A percentile compares a stretch with the other conserved stretches of the same genome.
Conservation (phyloP, 2,329 filamentous ascomycete genomes). For the Thelonectria discophora region DNA sequence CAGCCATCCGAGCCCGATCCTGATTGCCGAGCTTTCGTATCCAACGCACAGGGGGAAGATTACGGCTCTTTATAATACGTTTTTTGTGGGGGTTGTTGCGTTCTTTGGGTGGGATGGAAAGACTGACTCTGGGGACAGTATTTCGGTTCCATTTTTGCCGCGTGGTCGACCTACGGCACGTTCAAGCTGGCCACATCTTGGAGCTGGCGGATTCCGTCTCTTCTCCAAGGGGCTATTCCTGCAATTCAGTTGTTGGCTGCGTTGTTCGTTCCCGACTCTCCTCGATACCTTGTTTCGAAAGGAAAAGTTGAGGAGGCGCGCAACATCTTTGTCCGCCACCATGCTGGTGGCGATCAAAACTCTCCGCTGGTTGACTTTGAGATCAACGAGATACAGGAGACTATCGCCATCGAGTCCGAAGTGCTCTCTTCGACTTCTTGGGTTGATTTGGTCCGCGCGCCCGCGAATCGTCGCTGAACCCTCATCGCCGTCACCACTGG, state of each 20-base stretch:
- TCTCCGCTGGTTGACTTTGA: no score
- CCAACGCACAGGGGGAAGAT: conserved; percentile 47
- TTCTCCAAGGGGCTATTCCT: background rate
- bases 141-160: background rate
- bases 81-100: conserved; percentile 31
- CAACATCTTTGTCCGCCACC: no score
- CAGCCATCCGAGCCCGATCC: conserved; percentile 44
- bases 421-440: no score
- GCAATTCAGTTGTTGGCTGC: background rate
- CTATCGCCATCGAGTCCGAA: no score
- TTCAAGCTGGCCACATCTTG: background rate
- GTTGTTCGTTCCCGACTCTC: conserved; percentile 1
- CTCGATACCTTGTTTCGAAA: background rate
- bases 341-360: no score
- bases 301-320: no score
- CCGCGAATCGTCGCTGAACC: conserved; percentile 20
- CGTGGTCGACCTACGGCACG: conserved; percentile 3
- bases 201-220: conserved; percentile 5
- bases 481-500: conserved; percentile 18
- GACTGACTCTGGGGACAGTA: background rate
- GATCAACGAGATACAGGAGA: no score
- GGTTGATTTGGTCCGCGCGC: background rate
- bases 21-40: conserved; percentile 48
- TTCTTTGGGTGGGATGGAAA: background rate
- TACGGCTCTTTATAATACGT: conserved; percentile 47